Conservation (phyloP, 306 rosid species). For the Albizia julibrissin region DNA sequence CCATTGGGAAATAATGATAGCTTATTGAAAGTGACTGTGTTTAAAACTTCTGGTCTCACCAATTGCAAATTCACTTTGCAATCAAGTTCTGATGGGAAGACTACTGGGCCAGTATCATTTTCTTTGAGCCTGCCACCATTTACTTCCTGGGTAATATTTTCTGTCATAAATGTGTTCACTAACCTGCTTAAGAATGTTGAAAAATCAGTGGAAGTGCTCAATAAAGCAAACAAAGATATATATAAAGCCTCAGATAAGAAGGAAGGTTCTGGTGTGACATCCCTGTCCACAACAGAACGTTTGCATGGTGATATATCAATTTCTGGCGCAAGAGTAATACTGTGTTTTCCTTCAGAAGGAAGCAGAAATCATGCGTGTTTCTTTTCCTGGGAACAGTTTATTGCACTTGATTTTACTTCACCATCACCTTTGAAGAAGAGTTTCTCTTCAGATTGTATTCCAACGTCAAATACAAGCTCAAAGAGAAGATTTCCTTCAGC, state of each 20-base stretch:
- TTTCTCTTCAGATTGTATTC: slow-evolving; percentile 37
- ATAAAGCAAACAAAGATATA: slow-evolving; percentile 35
- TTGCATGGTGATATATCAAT: slow-evolving; percentile 65
- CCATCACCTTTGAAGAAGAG: slow-evolving; percentile 42
- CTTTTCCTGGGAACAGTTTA: slow-evolving; percentile 67
- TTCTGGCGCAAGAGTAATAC: slow-evolving; percentile 68
- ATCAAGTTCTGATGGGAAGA: slow-evolving; percentile 55
- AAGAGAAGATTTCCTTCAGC: slow-evolving; percentile 55
- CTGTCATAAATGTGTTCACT: slow-evolving; percentile 48
- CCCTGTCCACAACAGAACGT: slow-evolving; percentile 56
- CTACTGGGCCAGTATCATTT: slow-evolving; percentile 54
- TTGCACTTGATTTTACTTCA: slow-evolving; percentile 77
- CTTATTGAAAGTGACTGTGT: slow-evolving; percentile 61
- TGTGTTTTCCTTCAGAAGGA: slow-evolving; percentile 75
- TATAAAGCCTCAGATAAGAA: slow-evolving; percentile 42
- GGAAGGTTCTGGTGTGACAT: slow-evolving; percentile 48
- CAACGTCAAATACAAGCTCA: slow-evolving; percentile 48
- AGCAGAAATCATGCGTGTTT: slow-evolving; percentile 41
- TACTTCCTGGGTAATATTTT: slow-evolving; percentile 73
- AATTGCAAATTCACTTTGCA: slow-evolving; percentile 53
- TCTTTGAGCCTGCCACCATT: slow-evolving; percentile 70
- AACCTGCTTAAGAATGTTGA: slow-evolving; percentile 54
- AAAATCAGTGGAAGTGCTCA: slow-evolving; percentile 46
- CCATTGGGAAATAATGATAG: slow-evolving; percentile 51
- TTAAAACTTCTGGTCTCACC: slow-evolving; percentile 69